Conservation (phyloP, 208 protist species). For the Acanthamoeba divionensis region DNA sequence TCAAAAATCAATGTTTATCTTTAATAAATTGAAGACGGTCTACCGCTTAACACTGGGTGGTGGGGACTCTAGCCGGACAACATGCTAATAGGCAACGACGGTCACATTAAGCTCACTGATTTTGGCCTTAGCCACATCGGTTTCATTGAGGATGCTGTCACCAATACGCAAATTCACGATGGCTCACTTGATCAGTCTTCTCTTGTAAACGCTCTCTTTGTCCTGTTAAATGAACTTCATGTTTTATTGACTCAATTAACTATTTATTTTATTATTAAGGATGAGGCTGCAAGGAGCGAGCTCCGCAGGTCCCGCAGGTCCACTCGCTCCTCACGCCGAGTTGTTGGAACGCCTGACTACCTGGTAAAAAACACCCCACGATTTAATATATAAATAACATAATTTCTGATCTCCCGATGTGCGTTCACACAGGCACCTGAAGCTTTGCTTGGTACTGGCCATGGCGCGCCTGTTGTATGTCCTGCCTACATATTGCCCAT, state of each 20-base stretch:
- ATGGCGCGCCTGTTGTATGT: slow-evolving; percentile 56
- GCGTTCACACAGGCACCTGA: slow-evolving; percentile 67
- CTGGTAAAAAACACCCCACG: background rate
- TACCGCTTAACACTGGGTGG: too few species aligned
- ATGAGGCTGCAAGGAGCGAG: too few species aligned
- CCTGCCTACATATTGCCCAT: too few species aligned
- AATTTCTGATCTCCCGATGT: too few species aligned
- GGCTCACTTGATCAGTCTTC: background rate
- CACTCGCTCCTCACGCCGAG: background rate
- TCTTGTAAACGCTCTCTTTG: too few species aligned
- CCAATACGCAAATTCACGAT: too few species aligned
- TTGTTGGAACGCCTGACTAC: slow-evolving; percentile 73
- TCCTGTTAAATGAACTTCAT: too few species aligned
- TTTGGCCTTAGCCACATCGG: slow-evolving; percentile 73
- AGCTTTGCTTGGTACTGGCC: slow-evolving; percentile 69
- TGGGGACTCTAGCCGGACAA: slow-evolving; percentile 73
- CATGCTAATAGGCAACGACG: slow-evolving; percentile 72
- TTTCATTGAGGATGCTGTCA: background rate
- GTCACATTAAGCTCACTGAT: slow-evolving; percentile 82
- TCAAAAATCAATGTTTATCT: too few species aligned
- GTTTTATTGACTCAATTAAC: too few species aligned
- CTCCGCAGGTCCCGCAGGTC: too few species aligned
- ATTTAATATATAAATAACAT: background rate
- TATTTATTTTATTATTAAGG: too few species aligned
- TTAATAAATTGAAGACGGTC: too few species aligned